Base-by-base conservation (phyloP, 768 basidiomycete genomes). In the Boletus bicolor region DNA sequence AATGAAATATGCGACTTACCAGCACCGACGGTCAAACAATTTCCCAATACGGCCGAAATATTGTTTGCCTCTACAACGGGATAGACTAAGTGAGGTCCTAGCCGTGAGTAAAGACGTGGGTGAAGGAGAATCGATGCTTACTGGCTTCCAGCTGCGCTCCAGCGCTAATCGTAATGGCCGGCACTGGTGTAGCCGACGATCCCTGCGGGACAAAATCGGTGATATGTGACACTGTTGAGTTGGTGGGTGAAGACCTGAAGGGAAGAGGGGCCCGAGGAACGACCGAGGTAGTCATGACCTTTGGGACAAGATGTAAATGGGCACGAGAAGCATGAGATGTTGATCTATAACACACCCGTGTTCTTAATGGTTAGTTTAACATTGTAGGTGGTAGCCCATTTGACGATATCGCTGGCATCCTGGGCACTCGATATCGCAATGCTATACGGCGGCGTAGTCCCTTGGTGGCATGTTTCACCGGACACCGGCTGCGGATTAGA, bases 361-460 rank as follows among this genome's bases (percentile, higher is more conserved):
- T 57, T 65, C 55, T 65, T 65, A 11, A 65, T 49, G 2, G 64
- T 62, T 7, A 65, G 36, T 12, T 59, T 65, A 1, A 65, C 42
- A 2, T 49, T 44, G 41, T 65, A 53, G 0, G 39, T n/a, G 3
- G 51, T 47, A 5, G 64, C 64, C 63, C 64, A 65, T 6, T 53
- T 50, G 26, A 64, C 47, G 30, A 65, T 4, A 14, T 41, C 19
- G 24, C 63, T 65, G 5, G 64, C 63, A 6, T 62, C 64, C 37
- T 56, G 48, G 14, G 64, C 60, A 36, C 37, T 54, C 7, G 47
- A 44, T 43, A 65, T 59, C 5, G 54, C 50, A 3, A 62, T 21
- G 10, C 63, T 55, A 44, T 65, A 65, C 0, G 64, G 54, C 2
- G 64, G 64, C 2, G 48, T 58, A 7, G 51, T 47, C 7, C 64